Evolutionary conservation across 495 filamentous ascomycete species (phyloP).

Genomic region (Aspergillus campestris): DNA sequence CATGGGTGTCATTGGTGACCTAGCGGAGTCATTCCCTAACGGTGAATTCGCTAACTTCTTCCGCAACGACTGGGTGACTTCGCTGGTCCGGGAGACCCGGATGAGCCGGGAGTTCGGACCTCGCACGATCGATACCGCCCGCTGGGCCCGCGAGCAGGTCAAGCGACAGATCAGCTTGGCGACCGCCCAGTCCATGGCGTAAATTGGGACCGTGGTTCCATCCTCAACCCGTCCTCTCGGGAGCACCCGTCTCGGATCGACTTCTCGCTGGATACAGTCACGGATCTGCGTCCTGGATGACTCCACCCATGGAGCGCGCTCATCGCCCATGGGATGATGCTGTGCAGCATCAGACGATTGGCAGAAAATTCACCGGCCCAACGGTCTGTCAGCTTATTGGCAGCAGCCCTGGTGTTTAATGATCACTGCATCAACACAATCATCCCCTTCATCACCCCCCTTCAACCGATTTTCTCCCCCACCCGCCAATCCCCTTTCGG

Average conservation of each 20-base stretch:
- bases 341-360: no score
- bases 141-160: constrained; percentile 95
- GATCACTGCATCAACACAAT: neutral
- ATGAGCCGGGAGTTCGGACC: constrained; percentile 71
- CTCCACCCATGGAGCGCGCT: constrained; percentile 1
- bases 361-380: no score
- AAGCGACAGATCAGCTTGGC: constrained; percentile 69
- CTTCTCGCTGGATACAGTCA: constrained; percentile 8
- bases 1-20: constrained; percentile 95
- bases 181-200: constrained; percentile 29
- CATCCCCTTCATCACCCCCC: constrained; percentile 7
- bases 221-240: neutral
- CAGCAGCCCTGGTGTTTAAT: no score
- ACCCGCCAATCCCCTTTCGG: constrained; percentile 7
- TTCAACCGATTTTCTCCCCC: constrained; percentile 4
- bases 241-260: constrained; percentile 6
- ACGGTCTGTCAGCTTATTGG: no score
- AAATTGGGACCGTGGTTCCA: constrained; percentile 5
- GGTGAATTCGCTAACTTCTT: constrained; percentile 78
- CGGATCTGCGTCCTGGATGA: constrained; percentile 6
- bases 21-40: constrained; percentile 86
- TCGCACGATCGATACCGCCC: constrained; percentile 86
- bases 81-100: constrained; percentile 79
- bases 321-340: no score
- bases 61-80: constrained; percentile 81